These are phyloP conservation scores for Metarhizium sp. DNA, from an alignment of 2,329 filamentous ascomycete species.

Conservation along the genomic window DNA sequence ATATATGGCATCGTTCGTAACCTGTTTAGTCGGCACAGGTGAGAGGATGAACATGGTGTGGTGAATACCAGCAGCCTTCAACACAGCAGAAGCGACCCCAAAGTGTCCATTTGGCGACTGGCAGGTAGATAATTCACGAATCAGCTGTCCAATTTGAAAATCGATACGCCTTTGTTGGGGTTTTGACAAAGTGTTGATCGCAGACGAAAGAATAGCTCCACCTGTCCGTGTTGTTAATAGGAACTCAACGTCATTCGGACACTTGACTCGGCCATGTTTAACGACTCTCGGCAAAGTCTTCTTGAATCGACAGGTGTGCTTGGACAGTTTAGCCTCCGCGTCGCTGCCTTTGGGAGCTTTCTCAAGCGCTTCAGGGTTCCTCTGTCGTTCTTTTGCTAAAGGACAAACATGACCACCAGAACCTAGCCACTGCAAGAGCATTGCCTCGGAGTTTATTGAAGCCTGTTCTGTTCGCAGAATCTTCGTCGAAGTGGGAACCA, in stretches of 20 bases:
- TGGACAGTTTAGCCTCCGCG: neutral
- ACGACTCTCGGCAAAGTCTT: conserved; percentile 31
- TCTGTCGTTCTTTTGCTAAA: neutral
- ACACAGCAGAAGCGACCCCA: conserved; percentile 25
- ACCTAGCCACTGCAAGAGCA: conserved; percentile 34
- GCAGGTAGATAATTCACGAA: conserved; percentile 33
- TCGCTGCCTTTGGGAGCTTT: neutral
- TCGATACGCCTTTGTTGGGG: conserved; percentile 29
- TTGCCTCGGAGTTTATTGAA: conserved; percentile 34
- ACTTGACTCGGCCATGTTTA: conserved; percentile 22
- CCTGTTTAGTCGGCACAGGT: neutral
- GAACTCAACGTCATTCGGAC: conserved; percentile 26
- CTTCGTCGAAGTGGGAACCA: conserved; percentile 32
- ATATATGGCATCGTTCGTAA: conserved; percentile 2
- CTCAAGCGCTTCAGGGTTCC: neutral
- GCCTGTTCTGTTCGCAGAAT: conserved; percentile 38
- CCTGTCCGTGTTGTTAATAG: conserved; percentile 30
- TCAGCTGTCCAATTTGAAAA: conserved; percentile 36
- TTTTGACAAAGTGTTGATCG: conserved; percentile 22
- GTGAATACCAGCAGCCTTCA: neutral
- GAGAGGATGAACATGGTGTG: neutral
- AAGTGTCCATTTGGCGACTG: conserved; percentile 38
- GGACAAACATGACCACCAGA: neutral
- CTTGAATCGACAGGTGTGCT: conserved; percentile 10
- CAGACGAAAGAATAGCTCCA: conserved; percentile 28